Percentiles rank a stretch among this genome's conserved stretches.
phyloP scores from a whole-genome alignment of 495 filamentous ascomycete species.

The Hypoxylon rickii region DNA sequence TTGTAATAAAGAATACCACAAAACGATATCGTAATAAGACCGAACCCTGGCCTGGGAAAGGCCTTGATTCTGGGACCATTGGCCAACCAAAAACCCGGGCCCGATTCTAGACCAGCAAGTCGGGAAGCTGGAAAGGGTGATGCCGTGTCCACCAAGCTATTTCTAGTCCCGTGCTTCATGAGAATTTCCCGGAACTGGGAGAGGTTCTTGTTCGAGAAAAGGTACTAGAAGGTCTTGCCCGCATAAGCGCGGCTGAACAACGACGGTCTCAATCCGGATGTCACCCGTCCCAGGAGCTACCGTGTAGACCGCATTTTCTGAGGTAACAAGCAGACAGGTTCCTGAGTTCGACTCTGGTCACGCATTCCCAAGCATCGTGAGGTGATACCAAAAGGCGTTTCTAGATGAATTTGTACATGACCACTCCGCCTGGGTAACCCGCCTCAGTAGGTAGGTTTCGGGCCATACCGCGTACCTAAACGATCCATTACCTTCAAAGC shows the following conservation, averaged over 20 bases:
- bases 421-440: too few relatives aligned
- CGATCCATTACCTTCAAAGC: too few relatives aligned
- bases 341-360: conserved; percentile 9
- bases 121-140: not conserved
- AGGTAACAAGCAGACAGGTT: too few relatives aligned
- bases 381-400: not conserved
- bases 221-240: not conserved
- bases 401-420: too few relatives aligned
- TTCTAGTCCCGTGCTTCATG: conserved; percentile 1
- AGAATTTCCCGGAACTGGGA: conserved; percentile 9
- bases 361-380: not conserved
- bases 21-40: conserved; percentile 18
- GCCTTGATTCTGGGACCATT: not conserved
- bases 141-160: conserved; percentile 10
- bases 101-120: conserved; percentile 8
- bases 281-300: not conserved
- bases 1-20: not conserved
- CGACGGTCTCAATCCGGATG: not conserved
- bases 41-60: conserved; percentile 8
- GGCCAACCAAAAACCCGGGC: conserved; percentile 17
- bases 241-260: conserved; percentile 9
- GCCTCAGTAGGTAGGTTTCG: too few relatives aligned
- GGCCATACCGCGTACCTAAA: too few relatives aligned
- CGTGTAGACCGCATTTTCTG: too few relatives aligned
- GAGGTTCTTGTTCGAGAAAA: conserved; percentile 4